These are phyloP conservation scores for Penicillium freii DNA, from an alignment of 2,329 filamentous ascomycete species.

Conservation along the genomic window DNA sequence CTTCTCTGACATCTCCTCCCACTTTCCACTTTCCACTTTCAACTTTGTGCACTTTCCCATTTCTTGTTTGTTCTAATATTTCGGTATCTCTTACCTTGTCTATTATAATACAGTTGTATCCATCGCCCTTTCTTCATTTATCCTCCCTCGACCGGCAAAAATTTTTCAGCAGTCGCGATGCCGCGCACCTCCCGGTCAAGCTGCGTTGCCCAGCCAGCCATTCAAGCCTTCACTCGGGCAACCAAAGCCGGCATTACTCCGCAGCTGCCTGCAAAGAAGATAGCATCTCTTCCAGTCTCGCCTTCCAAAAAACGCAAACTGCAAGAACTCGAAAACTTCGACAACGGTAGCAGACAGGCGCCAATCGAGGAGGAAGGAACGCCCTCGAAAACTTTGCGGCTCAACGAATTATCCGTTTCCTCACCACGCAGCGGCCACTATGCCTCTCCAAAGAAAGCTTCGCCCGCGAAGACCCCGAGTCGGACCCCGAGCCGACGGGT, in stretches of 20 bases:
- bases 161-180: slow-evolving; percentile 29
- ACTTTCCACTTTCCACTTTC: slow-evolving; percentile 5
- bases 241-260: slow-evolving; percentile 41
- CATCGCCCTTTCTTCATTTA: slow-evolving; percentile 13
- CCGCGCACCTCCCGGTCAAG: slow-evolving; percentile 30
- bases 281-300: slow-evolving; percentile 29
- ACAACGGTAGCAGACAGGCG: slow-evolving; percentile 20
- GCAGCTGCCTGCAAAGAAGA: slow-evolving; percentile 35
- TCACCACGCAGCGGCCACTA: slow-evolving; percentile 34
- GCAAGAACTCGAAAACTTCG: slow-evolving; percentile 35
- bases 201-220: slow-evolving; percentile 40
- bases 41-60: slow-evolving; percentile 5
- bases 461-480: slow-evolving; percentile 15
- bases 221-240: slow-evolving; percentile 46
- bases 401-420: slow-evolving; percentile 33
- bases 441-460: slow-evolving; percentile 21
- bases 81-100: slow-evolving; percentile 24
- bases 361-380: slow-evolving; percentile 23
- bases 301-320: slow-evolving; percentile 44
- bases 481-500: slow-evolving; percentile 44
- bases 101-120: slow-evolving; percentile 14
- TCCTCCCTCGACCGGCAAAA: slow-evolving; percentile 5
- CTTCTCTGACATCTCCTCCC: slow-evolving; percentile 8
- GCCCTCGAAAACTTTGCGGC: slow-evolving; percentile 36
- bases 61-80: slow-evolving; percentile 9